Evolutionary conservation across 495 filamentous ascomycete species (phyloP), one percentile per base, ranked within the genome.

Genomic region (Podospora bellae-mahoneyi): DNA sequence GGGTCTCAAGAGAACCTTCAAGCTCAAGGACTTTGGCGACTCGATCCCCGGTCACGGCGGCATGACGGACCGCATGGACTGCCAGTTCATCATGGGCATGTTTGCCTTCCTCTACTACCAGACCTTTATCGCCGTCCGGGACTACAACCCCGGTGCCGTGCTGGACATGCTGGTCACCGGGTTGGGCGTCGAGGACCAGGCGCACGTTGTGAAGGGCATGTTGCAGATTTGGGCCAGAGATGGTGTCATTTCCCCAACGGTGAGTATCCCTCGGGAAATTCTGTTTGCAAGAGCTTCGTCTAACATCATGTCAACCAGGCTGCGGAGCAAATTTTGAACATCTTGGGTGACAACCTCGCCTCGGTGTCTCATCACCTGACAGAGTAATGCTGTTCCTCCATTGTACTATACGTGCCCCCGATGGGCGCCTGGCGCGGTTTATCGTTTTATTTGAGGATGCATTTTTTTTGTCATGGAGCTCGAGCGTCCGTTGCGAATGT

Each of bases 61-160:
- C 70, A 98, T 99, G 79, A 99, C 96, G 6, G 96, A 99, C 78
- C 89, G 96, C 27, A 98, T 99, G 96, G 96, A 99, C 74, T 99
- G 96, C 80, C 96, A 99, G 76, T 97, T 97, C 82, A 98, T 97
- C 81, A 99, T 99, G 96, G 96, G 96, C 10, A 92, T 97, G 83
- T 98, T 99, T 73, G 87, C 96, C 15, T 98, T 91, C 80, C 91
- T 99, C 84, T 99, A 99, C 80, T 98, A 95, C 80, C 92, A 97
- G 78, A 94, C 92, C 74, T 99, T 99, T 77, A 95, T 99, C 75
- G 94, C 94, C 9, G 83, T 92, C 19, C 87, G 94, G 80, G 90
- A 90, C 72, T 88, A 90, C 9, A 91, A 83, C 66, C 89, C 96
- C 15, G 94, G 93, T 4, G 88, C 87, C 62, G 89, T 98, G 34